Base-by-base conservation (phyloP, 257 asterid genomes). In the Cinchona pubescens region DNA sequence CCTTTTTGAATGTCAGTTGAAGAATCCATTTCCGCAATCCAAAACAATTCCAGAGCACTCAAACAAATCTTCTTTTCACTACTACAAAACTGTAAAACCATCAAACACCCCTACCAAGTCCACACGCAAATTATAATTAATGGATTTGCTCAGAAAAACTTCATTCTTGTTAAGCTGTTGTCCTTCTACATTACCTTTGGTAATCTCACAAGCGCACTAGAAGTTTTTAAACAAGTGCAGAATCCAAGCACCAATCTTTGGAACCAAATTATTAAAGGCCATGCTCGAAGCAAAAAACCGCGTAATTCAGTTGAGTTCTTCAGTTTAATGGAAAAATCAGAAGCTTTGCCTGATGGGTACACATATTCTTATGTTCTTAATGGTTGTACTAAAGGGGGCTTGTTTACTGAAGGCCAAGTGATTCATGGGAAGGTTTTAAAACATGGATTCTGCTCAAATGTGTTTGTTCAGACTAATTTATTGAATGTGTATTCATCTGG, bases 251-350 rank as follows among this genome's bases (percentile, higher is more conserved):
- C 91, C 48, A 66, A 80, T 12, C 83, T 85, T 67, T 91, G 92
- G 88, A 93, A 93, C 79, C 98, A 93, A 72, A 82, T 93, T 49
- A 90, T 93, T 45, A 79, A 88, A 69, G 86, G 90, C 2, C 75
- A 81, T 78, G 81, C 83, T 25, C 46, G 62, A 34, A 51, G 70
- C 55, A 86, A 85, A 29, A 71, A 75, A 75, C 84, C 87, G 5
- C 62, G 75, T 15, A 79, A 78, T 48, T 85, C 92, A 7, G 56
- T 90, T 25, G 65, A 81, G 53, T 3, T 87, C 58, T 87, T 88
- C 74, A 65, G 55, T 37, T 11, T 49, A 11, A 88, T 93, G 97
- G 84, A 67, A 5, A 80, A 75, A 46, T 83, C 87, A 25, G 68
- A 12, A 7, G 82, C 83, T 61, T 78, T 56, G 80, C 86, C 97